Conservation (phyloP, 2,329 filamentous ascomycete genomes). For the Sporothrix sp. region DNA sequence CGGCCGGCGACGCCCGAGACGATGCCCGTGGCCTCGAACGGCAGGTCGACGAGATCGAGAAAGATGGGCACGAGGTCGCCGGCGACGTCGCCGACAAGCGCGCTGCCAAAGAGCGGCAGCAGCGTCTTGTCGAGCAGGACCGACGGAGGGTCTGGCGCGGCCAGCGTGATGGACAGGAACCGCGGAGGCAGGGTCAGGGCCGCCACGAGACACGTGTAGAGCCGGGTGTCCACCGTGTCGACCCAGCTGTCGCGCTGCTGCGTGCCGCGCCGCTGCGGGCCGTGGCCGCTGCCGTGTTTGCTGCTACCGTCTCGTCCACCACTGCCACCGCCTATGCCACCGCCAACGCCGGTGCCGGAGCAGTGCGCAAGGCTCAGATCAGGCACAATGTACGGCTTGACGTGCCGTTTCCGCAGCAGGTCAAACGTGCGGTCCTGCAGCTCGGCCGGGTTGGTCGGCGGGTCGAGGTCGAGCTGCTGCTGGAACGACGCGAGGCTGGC, state of each 20-base stretch:
- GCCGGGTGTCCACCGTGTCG: constrained; percentile 50
- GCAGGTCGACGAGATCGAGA: constrained; percentile 69
- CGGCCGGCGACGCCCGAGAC: constrained; percentile 86
- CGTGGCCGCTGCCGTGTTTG: constrained; percentile 6
- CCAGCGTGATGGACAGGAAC: constrained; percentile 66
- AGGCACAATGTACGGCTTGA: constrained; percentile 61
- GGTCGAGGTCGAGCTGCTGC: constrained; percentile 44
- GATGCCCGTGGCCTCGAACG: constrained; percentile 84
- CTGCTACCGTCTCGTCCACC: constrained; percentile 21
- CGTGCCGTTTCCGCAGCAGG: constrained; percentile 66
- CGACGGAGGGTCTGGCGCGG: constrained; percentile 63
- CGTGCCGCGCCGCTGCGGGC: constrained; percentile 11
- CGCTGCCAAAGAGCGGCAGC: constrained; percentile 56
- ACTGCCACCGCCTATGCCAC: constrained; percentile 30
- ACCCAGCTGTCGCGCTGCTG: constrained; percentile 34
- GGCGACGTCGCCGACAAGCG: constrained; percentile 65
- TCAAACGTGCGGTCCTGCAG: constrained; percentile 75
- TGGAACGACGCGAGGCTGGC: constrained; percentile 28
- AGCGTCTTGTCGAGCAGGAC: constrained; percentile 62
- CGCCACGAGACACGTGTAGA: constrained; percentile 54
- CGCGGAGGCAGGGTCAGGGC: constrained; percentile 48
- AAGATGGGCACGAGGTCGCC: constrained; percentile 76
- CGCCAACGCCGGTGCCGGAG: constrained; percentile 50
- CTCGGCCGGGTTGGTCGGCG: constrained; percentile 67
- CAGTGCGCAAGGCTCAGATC: constrained; percentile 70